Percentiles rank a stretch among this genome's conserved stretches.
These are phyloP conservation scores for Polygonum maritimum DNA, from an alignment of 148 eudicot genomes.

Conservation along the genomic window DNA sequence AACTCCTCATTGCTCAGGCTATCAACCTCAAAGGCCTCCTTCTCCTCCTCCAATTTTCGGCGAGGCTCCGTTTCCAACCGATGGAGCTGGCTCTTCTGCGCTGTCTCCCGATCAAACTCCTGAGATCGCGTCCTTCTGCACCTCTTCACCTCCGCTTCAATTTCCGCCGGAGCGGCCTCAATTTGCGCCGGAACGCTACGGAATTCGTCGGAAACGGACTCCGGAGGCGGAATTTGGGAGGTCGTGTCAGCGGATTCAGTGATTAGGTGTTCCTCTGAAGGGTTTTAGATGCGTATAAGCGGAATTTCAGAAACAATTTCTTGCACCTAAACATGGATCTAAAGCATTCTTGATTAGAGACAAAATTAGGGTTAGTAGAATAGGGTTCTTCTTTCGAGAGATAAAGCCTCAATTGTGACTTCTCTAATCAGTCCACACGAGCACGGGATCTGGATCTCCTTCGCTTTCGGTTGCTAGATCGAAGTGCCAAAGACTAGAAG, in stretches of 20 bases:
- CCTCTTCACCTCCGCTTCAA: constrained; percentile 16
- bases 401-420: too few relatives aligned
- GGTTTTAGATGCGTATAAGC: too few relatives aligned
- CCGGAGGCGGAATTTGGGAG: not conserved
- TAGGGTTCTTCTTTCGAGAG: too few relatives aligned
- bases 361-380: too few relatives aligned
- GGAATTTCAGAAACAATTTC: too few relatives aligned
- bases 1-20: constrained; percentile 60
- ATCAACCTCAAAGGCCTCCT: constrained; percentile 27
- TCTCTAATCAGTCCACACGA: too few relatives aligned
- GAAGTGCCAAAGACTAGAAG: too few relatives aligned
- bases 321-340: too few relatives aligned
- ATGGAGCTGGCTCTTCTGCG: constrained; percentile 28
- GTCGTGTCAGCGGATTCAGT: not conserved
- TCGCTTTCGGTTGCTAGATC: too few relatives aligned
- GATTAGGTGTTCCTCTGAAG: not conserved
- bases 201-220: not conserved
- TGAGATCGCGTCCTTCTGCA: constrained; percentile 45
- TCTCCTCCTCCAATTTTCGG: constrained; percentile 16
- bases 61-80: constrained; percentile 40
- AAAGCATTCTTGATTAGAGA: too few relatives aligned
- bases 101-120: constrained; percentile 19
- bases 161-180: not conserved
- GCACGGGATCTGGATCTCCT: too few relatives aligned
- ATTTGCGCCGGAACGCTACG: not conserved